These are phyloP conservation scores for Rheum nobile DNA, from an alignment of 148 eudicot species.

Conservation along the genomic window DNA sequence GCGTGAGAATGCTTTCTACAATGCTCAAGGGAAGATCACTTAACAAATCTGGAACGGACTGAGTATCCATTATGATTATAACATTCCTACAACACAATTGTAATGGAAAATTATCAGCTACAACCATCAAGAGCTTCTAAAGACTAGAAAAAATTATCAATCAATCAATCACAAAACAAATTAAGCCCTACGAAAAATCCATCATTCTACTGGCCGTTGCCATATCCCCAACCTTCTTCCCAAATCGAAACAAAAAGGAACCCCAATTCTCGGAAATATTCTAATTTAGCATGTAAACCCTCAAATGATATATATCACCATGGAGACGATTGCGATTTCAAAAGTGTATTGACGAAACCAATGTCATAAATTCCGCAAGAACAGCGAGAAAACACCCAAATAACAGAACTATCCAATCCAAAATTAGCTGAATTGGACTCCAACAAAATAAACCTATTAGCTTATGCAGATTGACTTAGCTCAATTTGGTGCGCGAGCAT, in stretches of 20 bases:
- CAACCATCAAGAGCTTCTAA: background rate
- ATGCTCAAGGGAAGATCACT: conserved; percentile 44
- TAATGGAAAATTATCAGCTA: background rate
- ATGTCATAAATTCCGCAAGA: background rate
- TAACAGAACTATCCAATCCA: background rate
- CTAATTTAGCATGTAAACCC: background rate
- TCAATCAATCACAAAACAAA: background rate
- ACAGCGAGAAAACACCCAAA: background rate
- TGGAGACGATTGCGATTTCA: background rate
- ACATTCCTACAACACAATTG: background rate
- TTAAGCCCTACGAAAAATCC: background rate
- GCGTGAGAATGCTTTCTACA: conserved; percentile 34
- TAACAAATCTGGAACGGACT: conserved; percentile 23
- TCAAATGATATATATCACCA: background rate
- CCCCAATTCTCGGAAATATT: background rate
- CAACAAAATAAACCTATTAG: background rate
- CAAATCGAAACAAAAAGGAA: background rate
- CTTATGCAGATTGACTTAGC: background rate
- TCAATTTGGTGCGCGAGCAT: background rate
- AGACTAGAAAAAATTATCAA: background rate
- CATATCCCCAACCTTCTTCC: background rate
- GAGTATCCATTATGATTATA: conserved; percentile 17
- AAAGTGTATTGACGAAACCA: background rate
- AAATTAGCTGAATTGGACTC: background rate
- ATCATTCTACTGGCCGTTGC: background rate